These are phyloP conservation scores for Eucalyptus curtisii DNA, from an alignment of 345 rosid genomes.

Conservation along the genomic window DNA sequence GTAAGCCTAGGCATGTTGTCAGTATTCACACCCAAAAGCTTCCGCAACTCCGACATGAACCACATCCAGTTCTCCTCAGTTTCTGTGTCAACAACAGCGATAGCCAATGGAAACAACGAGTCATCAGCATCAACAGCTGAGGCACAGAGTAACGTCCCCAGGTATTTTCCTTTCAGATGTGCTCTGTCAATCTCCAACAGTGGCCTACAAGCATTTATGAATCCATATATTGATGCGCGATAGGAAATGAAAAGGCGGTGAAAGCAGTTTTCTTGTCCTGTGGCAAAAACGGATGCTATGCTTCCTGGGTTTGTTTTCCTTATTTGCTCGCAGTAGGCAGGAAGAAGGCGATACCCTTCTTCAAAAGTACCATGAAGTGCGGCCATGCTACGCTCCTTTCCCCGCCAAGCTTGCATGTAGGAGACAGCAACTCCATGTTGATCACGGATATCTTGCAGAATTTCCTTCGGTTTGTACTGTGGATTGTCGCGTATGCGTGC, in stretches of 20 bases:
- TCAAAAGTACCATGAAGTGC: conserved; percentile 98
- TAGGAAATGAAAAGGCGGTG: conserved; percentile 87
- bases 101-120: conserved; percentile 80
- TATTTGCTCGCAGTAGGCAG: conserved; percentile 85
- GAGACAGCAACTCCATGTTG: conserved; percentile 98
- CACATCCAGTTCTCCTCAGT: conserved; percentile 95
- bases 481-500: conserved; percentile 91
- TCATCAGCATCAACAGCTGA: conserved; percentile 93
- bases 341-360: conserved; percentile 90
- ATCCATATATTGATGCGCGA: conserved; percentile 88
- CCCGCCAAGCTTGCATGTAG: conserved; percentile 99
- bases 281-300: conserved; percentile 76
- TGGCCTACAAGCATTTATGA: conserved; percentile 86
- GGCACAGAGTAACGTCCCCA: conserved; percentile 83
- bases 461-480: conserved; percentile 91
- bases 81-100: conserved; percentile 76
- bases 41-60: conserved; percentile 93
- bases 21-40: conserved; percentile 87
- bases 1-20: conserved; percentile 98
- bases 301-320: conserved; percentile 82
- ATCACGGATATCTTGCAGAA: conserved; percentile 88
- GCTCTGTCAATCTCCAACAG: conserved; percentile 90
- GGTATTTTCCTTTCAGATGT: conserved; percentile 85
- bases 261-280: conserved; percentile 86
- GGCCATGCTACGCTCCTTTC: conserved; percentile 99